phyloP scores from a whole-genome alignment of 208 protist species.

The Leishmania arabica region DNA sequence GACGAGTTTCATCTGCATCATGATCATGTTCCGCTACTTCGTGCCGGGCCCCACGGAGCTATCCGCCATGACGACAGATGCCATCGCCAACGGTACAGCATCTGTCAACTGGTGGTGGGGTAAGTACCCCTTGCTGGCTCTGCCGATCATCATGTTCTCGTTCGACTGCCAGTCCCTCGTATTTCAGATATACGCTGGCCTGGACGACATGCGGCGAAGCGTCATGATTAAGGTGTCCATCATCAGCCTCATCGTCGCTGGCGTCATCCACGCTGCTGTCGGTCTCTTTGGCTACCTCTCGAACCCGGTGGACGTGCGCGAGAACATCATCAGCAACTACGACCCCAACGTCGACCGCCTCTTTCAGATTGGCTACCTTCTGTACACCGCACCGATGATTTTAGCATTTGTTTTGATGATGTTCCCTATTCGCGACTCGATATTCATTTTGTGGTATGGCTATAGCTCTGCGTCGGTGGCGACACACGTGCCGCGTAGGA shows the following conservation, averaged over 20 bases:
- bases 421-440: constrained; percentile 76
- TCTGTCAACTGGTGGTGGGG: constrained; percentile 48
- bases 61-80: constrained; percentile 16
- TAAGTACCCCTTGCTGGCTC: constrained; percentile 41
- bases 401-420: constrained; percentile 69
- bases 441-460: constrained; percentile 83
- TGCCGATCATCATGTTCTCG: constrained; percentile 87
- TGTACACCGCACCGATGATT: constrained; percentile 66
- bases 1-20: constrained; percentile 53
- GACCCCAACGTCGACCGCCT: constrained; percentile 61
- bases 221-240: constrained; percentile 68
- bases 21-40: constrained; percentile 77
- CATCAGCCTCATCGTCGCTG: constrained; percentile 49
- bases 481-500: constrained; percentile 57
- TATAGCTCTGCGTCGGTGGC: constrained; percentile 64
- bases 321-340: constrained; percentile 85
- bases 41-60: constrained; percentile 31
- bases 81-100: constrained; percentile 14
- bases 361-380: constrained; percentile 58
- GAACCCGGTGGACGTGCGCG: constrained; percentile 52
- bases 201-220: constrained; percentile 58
- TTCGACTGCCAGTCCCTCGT: constrained; percentile 84
- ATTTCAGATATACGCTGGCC: constrained; percentile 74
- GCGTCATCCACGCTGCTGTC: constrained; percentile 61
- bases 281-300: constrained; percentile 79